These are phyloP conservation scores for Linnemannia zychae DNA, from an alignment of 192 early-diverging fungal genomes.

Conservation along the genomic window DNA sequence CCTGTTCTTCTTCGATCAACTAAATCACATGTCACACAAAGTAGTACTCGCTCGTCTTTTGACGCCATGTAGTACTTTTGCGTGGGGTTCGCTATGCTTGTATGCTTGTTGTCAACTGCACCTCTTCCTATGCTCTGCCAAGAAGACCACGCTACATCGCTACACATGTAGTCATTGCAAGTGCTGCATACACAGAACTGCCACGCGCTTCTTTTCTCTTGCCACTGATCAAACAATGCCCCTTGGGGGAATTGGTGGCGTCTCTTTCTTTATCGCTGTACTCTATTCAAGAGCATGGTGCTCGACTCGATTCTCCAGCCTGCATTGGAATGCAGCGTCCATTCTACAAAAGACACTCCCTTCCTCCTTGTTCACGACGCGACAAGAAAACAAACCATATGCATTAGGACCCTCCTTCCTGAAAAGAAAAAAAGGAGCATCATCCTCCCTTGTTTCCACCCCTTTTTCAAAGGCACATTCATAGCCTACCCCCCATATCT, in stretches of 20 bases:
- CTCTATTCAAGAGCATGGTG: not conserved
- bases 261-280: no score
- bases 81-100: no score
- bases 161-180: no score
- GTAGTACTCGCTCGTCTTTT: not conserved
- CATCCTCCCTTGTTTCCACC: not conserved
- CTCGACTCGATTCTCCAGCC: not conserved
- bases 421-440: not conserved
- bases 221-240: no score
- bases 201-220: no score
- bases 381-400: not conserved
- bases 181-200: no score
- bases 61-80: not conserved
- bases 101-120: no score
- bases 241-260: no score
- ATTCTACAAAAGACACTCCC: not conserved
- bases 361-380: not conserved
- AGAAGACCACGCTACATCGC: no score
- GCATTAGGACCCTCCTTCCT: not conserved
- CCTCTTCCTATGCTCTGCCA: no score
- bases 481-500: not conserved
- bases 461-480: not conserved
- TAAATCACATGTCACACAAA: constrained; percentile 8
- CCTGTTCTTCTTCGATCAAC: not conserved
- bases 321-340: not conserved